These are phyloP conservation scores for Ascochyta koolunga DNA, from an alignment of 2,329 filamentous ascomycete species.

Conservation along the genomic window DNA sequence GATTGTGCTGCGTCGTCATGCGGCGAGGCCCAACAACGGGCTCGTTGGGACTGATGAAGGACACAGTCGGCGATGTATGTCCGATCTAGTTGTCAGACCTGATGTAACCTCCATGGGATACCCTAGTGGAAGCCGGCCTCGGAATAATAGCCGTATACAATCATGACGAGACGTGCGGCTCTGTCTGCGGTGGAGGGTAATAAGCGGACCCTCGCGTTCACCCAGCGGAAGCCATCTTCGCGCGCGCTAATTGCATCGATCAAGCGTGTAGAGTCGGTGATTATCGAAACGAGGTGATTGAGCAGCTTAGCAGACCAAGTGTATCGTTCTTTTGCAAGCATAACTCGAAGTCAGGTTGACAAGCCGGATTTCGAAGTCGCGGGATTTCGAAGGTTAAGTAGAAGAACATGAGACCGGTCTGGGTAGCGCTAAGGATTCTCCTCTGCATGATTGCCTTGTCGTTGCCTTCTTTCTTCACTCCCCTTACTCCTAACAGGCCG, in stretches of 20 bases:
- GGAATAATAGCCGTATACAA: not conserved
- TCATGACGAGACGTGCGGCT: slow-evolving; percentile 23
- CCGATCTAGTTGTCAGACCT: slow-evolving; percentile 1
- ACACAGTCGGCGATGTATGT: not conserved
- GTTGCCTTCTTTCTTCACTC: slow-evolving; percentile 22
- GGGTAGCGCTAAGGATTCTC: slow-evolving; percentile 23
- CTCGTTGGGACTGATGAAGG: slow-evolving; percentile 6
- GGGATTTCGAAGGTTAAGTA: slow-evolving; percentile 31
- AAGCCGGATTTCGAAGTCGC: slow-evolving; percentile 4
- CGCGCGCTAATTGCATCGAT: slow-evolving; percentile 1
- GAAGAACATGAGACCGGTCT: slow-evolving; percentile 13
- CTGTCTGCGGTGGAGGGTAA: slow-evolving; percentile 25
- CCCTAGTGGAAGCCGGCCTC: not conserved
- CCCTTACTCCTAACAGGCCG: slow-evolving; percentile 3
- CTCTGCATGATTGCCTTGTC: slow-evolving; percentile 20
- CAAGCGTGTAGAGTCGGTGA: not conserved
- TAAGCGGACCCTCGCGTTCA: slow-evolving; percentile 21
- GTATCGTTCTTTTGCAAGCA: not conserved
- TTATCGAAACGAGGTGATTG: not conserved
- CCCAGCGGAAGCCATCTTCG: not conserved
- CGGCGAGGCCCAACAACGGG: slow-evolving; percentile 3
- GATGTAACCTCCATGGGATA: not conserved
- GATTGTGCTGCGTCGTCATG: slow-evolving; percentile 1
- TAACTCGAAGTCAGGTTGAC: not conserved
- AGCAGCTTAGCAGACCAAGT: not conserved